Evolutionary conservation across 2,329 filamentous ascomycete genomes (phyloP).

Genomic region (Westerdykella ornata): DNA sequence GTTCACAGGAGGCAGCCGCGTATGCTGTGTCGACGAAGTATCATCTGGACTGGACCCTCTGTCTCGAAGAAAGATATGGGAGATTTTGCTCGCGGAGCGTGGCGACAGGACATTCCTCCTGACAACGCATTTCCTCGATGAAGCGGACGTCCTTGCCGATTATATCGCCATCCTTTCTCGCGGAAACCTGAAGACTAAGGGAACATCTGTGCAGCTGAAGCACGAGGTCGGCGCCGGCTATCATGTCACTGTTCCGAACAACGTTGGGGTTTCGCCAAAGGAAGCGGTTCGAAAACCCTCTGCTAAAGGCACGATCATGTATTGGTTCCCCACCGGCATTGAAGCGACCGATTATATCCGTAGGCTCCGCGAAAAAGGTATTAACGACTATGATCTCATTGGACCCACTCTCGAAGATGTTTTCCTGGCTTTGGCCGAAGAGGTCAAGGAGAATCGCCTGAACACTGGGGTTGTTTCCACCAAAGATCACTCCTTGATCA

Average conservation of each 20-base stretch:
- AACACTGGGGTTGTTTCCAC: slow-evolving; percentile 16
- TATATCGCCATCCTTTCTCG: slow-evolving; percentile 84
- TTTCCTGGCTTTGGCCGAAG: slow-evolving; percentile 78
- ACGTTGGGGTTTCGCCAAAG: slow-evolving; percentile 43
- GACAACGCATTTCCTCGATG: slow-evolving; percentile 90
- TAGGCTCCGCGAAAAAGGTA: slow-evolving; percentile 57
- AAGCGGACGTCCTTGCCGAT: slow-evolving; percentile 83
- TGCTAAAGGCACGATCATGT: slow-evolving; percentile 62
- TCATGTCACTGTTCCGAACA: slow-evolving; percentile 50
- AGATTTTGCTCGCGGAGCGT: slow-evolving; percentile 79
- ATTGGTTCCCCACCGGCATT: slow-evolving; percentile 61
- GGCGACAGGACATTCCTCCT: slow-evolving; percentile 75
- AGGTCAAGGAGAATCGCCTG: slow-evolving; percentile 54
- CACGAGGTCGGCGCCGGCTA: slow-evolving; percentile 77
- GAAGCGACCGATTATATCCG: slow-evolving; percentile 66
- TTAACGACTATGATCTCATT: slow-evolving; percentile 75
- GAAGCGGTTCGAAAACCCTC: slow-evolving; percentile 39
- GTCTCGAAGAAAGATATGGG: slow-evolving; percentile 85
- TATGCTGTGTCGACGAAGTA: slow-evolving; percentile 90
- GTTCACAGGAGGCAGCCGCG: slow-evolving; percentile 80
- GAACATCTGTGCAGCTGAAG: slow-evolving; percentile 81
- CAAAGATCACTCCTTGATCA: slow-evolving; percentile 10
- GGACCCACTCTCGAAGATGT: slow-evolving; percentile 91
- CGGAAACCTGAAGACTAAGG: slow-evolving; percentile 71
- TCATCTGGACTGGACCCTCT: slow-evolving; percentile 83